Conservation (phyloP, 805 yeast species). For the Pichia nakasei region DNA sequence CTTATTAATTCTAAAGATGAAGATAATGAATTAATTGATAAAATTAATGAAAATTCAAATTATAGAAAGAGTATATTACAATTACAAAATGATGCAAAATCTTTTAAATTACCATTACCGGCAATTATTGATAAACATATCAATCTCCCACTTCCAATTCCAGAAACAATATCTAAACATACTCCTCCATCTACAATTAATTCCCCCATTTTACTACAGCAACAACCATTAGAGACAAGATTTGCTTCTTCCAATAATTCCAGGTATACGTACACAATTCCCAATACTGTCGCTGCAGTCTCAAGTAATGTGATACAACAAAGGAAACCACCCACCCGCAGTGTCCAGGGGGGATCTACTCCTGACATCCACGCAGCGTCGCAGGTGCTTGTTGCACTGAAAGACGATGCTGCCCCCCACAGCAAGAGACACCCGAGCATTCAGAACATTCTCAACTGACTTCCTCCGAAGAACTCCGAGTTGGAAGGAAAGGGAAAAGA, state of each 20-base stretch:
- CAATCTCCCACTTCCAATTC: background rate
- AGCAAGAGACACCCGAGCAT: constrained; percentile 3
- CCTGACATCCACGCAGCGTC: constrained; percentile 3
- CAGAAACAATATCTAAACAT: too few species aligned
- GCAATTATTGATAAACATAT: constrained; percentile 18
- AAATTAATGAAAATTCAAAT: constrained; percentile 3
- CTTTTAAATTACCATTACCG: constrained; percentile 21
- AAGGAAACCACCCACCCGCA: background rate
- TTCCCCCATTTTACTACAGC: too few species aligned
- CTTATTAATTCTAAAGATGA: constrained; percentile 1
- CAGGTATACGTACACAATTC: background rate
- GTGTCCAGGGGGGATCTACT: background rate
- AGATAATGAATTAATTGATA: background rate
- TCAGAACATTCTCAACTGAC: constrained; percentile 2
- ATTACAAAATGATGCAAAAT: constrained; percentile 4
- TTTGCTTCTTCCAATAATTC: too few species aligned
- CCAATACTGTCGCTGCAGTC: background rate
- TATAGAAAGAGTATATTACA: constrained; percentile 3
- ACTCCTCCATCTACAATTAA: too few species aligned
- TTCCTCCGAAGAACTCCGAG: too few species aligned
- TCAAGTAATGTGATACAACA: background rate
- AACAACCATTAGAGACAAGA: too few species aligned
- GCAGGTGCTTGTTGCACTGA: background rate
- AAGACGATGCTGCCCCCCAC: background rate
- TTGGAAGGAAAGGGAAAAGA: too few species aligned